Conservation (phyloP, 1,284 basidiomycete species). For the Rhodotorula sp. region DNA sequence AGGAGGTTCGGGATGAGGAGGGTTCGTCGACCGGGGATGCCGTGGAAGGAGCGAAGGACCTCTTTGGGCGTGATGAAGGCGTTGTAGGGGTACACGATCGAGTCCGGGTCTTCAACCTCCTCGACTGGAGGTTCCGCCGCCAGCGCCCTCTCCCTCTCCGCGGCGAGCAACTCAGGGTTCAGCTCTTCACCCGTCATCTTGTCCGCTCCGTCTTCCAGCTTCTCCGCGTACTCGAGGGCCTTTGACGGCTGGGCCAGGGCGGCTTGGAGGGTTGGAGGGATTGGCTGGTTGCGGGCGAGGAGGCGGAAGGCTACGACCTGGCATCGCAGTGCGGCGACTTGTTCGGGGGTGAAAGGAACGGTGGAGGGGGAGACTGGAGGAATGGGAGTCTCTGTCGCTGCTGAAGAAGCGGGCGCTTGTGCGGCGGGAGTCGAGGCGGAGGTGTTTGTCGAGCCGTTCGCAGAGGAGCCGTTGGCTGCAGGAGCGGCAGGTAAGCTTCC, state of each 20-base stretch:
- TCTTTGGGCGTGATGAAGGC: constrained; percentile 73
- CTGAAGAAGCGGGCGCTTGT: neutral
- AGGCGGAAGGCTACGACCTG: constrained; percentile 90
- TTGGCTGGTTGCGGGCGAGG: constrained; percentile 71
- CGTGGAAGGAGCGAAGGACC: constrained; percentile 23
- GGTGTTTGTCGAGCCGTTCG: neutral
- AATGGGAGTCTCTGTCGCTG: neutral
- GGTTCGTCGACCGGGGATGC: constrained; percentile 62
- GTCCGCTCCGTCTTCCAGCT: constrained; percentile 22
- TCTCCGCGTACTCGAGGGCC: constrained; percentile 27
- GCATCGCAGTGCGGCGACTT: constrained; percentile 72
- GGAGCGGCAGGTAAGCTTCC: constrained; percentile 15
- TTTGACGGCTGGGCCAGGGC: constrained; percentile 57
- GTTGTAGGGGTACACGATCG: constrained; percentile 91
- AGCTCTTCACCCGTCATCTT: constrained; percentile 26
- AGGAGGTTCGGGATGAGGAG: constrained; percentile 77
- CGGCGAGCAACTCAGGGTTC: constrained; percentile 13
- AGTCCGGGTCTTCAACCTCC: constrained; percentile 71
- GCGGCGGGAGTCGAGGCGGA: neutral
- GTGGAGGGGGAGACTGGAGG: constrained; percentile 31
- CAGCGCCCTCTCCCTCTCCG: constrained; percentile 38
- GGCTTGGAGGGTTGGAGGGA: constrained; percentile 76
- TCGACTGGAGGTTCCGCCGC: constrained; percentile 47
- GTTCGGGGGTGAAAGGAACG: constrained; percentile 65
- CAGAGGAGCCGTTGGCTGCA: constrained; percentile 15